Conservation (phyloP, 352 stramenopile species). For the Globisporangium barbulae region DNA sequence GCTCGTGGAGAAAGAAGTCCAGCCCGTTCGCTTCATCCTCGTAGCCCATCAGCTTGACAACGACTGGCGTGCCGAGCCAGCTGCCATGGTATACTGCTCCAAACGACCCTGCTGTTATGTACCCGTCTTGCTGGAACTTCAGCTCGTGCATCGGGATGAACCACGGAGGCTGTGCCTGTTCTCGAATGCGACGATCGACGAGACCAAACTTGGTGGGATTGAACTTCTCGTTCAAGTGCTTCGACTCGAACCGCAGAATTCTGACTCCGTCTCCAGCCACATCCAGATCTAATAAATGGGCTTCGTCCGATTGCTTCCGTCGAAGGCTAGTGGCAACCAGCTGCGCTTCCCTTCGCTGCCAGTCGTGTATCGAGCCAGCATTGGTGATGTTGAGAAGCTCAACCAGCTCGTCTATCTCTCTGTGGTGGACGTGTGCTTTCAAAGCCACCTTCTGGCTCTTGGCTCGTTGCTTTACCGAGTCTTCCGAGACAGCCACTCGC, state of each 20-base stretch:
- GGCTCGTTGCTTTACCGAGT: background rate
- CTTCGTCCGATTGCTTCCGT: background rate
- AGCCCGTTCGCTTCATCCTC: conserved; percentile 9
- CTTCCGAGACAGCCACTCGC: conserved; percentile 9
- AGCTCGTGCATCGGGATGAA: conserved; percentile 19
- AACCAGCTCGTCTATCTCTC: conserved; percentile 13
- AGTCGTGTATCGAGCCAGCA: conserved; percentile 5
- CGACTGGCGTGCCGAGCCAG: conserved; percentile 15
- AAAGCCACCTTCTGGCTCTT: conserved; percentile 10
- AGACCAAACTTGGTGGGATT: conserved; percentile 6
- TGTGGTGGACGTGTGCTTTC: conserved; percentile 11
- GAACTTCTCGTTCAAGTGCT: conserved; percentile 14
- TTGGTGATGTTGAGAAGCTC: conserved; percentile 2
- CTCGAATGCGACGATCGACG: conserved; percentile 11
- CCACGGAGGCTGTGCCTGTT: conserved; percentile 11
- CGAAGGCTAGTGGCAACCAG: background rate
- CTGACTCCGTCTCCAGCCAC: background rate
- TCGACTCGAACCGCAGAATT: conserved; percentile 9
- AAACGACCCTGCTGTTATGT: conserved; percentile 20
- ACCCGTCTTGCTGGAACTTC: conserved; percentile 11
- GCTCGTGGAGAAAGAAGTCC: conserved; percentile 16
- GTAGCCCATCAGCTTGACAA: conserved; percentile 18
- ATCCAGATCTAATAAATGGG: background rate
- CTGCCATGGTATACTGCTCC: conserved; percentile 19
- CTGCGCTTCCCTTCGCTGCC: conserved; percentile 8